phyloP scores from a whole-genome alignment of 495 filamentous ascomycete species.

The Tuber borchii region DNA sequence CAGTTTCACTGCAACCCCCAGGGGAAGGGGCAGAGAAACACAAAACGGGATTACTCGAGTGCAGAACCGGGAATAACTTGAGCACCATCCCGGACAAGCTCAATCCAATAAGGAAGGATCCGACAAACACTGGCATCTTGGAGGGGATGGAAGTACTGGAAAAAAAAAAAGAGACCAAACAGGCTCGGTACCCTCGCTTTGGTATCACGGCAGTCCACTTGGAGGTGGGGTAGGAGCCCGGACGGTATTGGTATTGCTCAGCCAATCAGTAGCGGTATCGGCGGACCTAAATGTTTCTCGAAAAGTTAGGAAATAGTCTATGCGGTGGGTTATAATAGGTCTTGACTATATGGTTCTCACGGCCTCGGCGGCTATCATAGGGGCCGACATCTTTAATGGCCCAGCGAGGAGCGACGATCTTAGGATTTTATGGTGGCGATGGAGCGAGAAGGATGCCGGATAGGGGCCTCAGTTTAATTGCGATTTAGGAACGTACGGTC shows the following conservation, averaged over 20 bases:
- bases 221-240: background rate
- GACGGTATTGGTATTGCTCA: background rate
- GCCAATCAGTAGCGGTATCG: background rate
- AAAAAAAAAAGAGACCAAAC: background rate
- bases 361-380: background rate
- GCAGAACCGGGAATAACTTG: background rate
- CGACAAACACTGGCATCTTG: background rate
- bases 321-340: background rate
- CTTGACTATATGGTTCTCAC: background rate
- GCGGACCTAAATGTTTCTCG: background rate
- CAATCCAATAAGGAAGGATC: background rate
- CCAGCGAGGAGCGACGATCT: background rate
- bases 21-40: background rate
- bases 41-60: background rate
- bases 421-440: background rate
- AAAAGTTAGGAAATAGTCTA: background rate
- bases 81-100: background rate
- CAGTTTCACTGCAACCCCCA: background rate
- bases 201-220: background rate
- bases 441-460: background rate
- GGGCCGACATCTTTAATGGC: background rate
- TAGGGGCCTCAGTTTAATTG: background rate
- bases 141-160: background rate
- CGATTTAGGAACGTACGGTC: background rate
- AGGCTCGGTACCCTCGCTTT: background rate